Percentiles rank a stretch among this genome's conserved stretches.
Evolutionary conservation across 2,329 filamentous ascomycete genomes (phyloP).

Genomic region (Sarocladium strictum): DNA sequence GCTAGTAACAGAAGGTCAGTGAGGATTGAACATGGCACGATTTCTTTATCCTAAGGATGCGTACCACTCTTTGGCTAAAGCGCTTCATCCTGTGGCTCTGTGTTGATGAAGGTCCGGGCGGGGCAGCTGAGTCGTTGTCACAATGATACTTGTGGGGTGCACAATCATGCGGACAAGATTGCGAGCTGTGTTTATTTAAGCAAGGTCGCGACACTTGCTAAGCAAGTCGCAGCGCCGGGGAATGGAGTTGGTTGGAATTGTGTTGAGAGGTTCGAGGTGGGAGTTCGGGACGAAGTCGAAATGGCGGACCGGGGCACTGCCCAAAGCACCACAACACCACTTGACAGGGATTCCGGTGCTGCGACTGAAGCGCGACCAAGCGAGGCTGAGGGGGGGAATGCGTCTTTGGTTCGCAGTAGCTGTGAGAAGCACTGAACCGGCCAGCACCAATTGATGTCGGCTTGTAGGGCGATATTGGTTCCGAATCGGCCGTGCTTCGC

Average conservation of each 20-base stretch:
- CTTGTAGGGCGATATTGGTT: neutral
- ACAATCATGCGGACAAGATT: neutral
- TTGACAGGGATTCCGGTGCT: neutral
- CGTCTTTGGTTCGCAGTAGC: neutral
- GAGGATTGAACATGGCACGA: neutral
- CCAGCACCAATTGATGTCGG: conserved; percentile 17
- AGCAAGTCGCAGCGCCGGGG: neutral
- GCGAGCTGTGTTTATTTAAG: neutral
- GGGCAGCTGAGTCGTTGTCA: neutral
- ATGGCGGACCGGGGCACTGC: neutral
- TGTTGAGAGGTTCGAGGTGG: neutral
- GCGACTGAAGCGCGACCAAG: neutral
- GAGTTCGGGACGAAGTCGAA: neutral
- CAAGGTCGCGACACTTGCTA: neutral
- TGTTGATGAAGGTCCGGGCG: conserved; percentile 3
- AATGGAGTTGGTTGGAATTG: neutral
- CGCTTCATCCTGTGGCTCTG: conserved; percentile 72
- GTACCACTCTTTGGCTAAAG: conserved; percentile 95
- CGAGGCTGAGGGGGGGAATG: conserved; percentile 12
- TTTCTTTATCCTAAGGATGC: conserved; percentile 28
- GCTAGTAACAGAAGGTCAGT: conserved; percentile 46
- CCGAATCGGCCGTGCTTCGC: neutral
- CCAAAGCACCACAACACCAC: conserved; percentile 3
- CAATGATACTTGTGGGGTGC: conserved; percentile 4
- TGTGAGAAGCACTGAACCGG: conserved; percentile 22